Percentiles rank a stretch among this genome's conserved stretches.
Conservation (phyloP, 2,329 filamentous ascomycete species). For the Fusarium nurragi region DNA sequence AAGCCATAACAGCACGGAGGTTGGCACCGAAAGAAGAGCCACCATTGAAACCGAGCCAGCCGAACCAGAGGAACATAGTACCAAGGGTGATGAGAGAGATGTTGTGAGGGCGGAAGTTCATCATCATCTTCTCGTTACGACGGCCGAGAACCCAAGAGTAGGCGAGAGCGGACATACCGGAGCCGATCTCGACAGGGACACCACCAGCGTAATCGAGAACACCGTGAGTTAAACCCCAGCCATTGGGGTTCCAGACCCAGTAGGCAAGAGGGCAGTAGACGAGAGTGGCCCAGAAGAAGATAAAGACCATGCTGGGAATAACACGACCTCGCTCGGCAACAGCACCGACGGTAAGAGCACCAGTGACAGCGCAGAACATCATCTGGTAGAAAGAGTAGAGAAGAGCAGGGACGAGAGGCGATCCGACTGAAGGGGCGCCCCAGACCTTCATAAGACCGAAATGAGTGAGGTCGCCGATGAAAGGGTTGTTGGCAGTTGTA, state of each 20-base stretch:
- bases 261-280: slow-evolving; percentile 97
- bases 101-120: slow-evolving; percentile 99
- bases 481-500: slow-evolving; percentile 81
- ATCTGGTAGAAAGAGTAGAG: slow-evolving; percentile 98
- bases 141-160: slow-evolving; percentile 96
- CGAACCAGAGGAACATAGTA: slow-evolving; percentile 96
- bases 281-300: slow-evolving; percentile 94
- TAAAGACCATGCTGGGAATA: slow-evolving; percentile 93
- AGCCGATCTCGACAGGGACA: slow-evolving; percentile 96
- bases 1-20: slow-evolving; percentile 92
- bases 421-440: slow-evolving; percentile 85
- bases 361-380: slow-evolving; percentile 96
- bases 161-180: slow-evolving; percentile 89
- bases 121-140: slow-evolving; percentile 99
- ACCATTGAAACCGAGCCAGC: slow-evolving; percentile 99
- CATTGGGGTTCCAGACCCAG: slow-evolving; percentile 96
- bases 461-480: slow-evolving; percentile 89
- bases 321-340: slow-evolving; percentile 94
- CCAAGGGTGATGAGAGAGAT: slow-evolving; percentile 96
- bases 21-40: slow-evolving; percentile 95
- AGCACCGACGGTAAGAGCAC: slow-evolving; percentile 88
- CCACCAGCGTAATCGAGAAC: slow-evolving; percentile 97
- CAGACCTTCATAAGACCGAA: slow-evolving; percentile 90
- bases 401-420: slow-evolving; percentile 86
- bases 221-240: slow-evolving; percentile 90